Percentiles rank a stretch among this genome's conserved stretches.
Conservation (phyloP, 768 basidiomycete genomes). For the Lyophyllum shimeji region DNA sequence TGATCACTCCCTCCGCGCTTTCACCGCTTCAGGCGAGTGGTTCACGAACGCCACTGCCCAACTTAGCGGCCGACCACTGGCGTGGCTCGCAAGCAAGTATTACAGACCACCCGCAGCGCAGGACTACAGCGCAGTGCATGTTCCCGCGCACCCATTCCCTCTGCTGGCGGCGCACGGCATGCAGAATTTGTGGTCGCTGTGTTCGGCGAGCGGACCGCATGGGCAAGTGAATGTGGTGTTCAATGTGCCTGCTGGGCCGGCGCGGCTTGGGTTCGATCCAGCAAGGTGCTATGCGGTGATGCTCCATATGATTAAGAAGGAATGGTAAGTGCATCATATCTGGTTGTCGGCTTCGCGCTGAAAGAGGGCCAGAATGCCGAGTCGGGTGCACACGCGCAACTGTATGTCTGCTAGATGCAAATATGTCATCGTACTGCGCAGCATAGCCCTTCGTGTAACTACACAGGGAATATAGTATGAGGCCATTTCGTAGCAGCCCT, state of each 20-base stretch:
- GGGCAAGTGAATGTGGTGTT: constrained; percentile 37
- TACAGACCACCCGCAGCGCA: constrained; percentile 30
- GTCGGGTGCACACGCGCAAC: too few relatives aligned
- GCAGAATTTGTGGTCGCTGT: constrained; percentile 38
- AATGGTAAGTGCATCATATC: too few relatives aligned
- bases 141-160: constrained; percentile 18
- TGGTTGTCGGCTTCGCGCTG: too few relatives aligned
- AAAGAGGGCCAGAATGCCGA: too few relatives aligned
- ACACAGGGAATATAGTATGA: too few relatives aligned
- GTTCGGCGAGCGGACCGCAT: constrained; percentile 26
- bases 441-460: too few relatives aligned
- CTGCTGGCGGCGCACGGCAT: constrained; percentile 32
- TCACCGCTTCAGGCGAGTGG: constrained; percentile 31
- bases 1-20: constrained; percentile 37
- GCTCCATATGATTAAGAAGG: neutral
- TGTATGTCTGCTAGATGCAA: too few relatives aligned
- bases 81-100: constrained; percentile 36
- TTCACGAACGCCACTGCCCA: constrained; percentile 38
- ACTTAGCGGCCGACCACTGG: constrained; percentile 29
- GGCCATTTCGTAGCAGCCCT: too few relatives aligned
- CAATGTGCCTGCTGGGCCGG: constrained; percentile 23
- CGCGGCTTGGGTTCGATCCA: neutral
- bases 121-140: constrained; percentile 32
- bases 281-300: constrained; percentile 6
- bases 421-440: too few relatives aligned